Base-by-base conservation (phyloP, 345 rosid genomes). In the Sonneratia alba region DNA sequence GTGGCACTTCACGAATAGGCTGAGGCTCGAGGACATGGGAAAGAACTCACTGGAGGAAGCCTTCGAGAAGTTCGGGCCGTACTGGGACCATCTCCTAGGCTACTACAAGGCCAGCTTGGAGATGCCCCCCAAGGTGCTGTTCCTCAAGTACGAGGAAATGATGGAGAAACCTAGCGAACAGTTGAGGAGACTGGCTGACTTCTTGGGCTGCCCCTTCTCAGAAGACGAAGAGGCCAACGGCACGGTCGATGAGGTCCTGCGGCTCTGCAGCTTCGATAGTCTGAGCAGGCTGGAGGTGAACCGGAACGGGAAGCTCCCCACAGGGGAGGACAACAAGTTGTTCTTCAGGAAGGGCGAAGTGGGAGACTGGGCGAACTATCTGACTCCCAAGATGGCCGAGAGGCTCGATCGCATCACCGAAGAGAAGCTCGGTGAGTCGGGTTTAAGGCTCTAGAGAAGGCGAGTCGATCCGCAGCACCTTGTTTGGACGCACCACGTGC, bases 121-220 rank as follows among this genome's bases (percentile, higher is more conserved):
- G 65, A 19, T 61, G 4, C 80, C 80, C 0, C 49, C 76, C 8
- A 77, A 78, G 73, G 71, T 79, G 37, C 12, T 82, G 72, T 80
- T 82, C 72, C 3, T 81, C 56, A 80, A 75, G 69, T 82, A 82
- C 27, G 86, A 83, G 67, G 82, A 79, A 15, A 77, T 82, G 75
- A 78, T 72, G 71, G 76, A 70, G 51, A 38, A 77, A 1, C 76
- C 84, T 0, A 70, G 51, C 40, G 73, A 61, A 36, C 72, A 53
- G 16, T 66, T 82, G 65, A 79, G 62, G 75, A 78, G 66, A 56
- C 36, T 85, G 1, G 80, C 86, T 1, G 81, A 78, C 55, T 82
- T 82, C 72, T 70, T 84, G 67, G 81, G 85, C 73, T 78, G 76
- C 71, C 57, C 79, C 36, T 78, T 74, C 24, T 57, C 77, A 45